These are phyloP conservation scores for Cardamine resedifolia DNA, from an alignment of 345 rosid genomes.

Conservation along the genomic window DNA sequence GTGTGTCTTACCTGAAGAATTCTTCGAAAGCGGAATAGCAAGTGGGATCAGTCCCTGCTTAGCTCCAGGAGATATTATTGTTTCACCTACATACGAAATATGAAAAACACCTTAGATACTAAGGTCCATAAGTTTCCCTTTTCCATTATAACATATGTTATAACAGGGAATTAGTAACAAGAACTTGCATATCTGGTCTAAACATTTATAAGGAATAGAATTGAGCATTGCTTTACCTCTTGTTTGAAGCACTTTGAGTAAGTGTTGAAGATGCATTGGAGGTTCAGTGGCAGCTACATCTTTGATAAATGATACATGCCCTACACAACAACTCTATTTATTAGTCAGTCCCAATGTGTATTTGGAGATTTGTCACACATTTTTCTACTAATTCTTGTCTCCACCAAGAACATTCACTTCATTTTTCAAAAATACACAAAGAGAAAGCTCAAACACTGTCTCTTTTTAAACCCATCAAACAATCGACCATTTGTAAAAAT, in stretches of 20 bases:
- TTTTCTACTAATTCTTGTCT: background rate
- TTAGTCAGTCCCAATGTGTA: slow-evolving; percentile 9
- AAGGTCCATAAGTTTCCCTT: background rate
- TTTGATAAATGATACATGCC: slow-evolving; percentile 67
- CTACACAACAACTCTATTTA: slow-evolving; percentile 37
- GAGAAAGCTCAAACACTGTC: background rate
- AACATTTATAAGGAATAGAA: background rate
- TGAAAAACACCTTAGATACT: background rate
- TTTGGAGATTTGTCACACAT: slow-evolving; percentile 4
- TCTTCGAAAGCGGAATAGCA: slow-evolving; percentile 70
- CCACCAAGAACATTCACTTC: slow-evolving; percentile 2
- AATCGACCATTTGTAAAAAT: background rate
- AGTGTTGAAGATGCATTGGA: slow-evolving; percentile 62
- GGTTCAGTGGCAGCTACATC: slow-evolving; percentile 71
- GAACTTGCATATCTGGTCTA: background rate
- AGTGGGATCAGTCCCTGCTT: slow-evolving; percentile 75
- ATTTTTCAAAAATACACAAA: background rate
- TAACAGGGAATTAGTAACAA: background rate
- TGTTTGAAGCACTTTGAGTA: slow-evolving; percentile 74
- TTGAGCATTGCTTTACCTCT: slow-evolving; percentile 44
- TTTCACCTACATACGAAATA: slow-evolving; percentile 54
- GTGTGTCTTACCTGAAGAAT: slow-evolving; percentile 51
- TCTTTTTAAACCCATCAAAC: background rate
- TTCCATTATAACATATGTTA: background rate
- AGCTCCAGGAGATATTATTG: slow-evolving; percentile 67